Conservation (phyloP, 768 basidiomycete species). For the Cantharellus anzutake region DNA sequence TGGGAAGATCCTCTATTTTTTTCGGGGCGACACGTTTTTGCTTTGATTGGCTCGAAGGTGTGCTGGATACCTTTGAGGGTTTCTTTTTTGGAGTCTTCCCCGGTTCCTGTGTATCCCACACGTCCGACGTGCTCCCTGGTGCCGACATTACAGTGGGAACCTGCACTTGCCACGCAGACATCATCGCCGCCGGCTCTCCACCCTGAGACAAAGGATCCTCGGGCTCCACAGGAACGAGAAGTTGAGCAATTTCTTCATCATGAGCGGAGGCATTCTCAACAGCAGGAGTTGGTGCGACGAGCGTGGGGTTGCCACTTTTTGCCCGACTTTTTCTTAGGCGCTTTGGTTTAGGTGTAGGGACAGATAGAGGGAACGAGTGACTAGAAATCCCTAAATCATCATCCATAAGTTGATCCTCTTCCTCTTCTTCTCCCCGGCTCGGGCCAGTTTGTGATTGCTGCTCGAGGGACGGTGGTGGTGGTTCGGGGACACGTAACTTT, state of each 20-base stretch:
- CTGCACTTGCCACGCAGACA: conserved; percentile 1
- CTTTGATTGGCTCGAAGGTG: not conserved
- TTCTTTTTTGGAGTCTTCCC: not conserved
- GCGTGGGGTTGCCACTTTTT: not conserved
- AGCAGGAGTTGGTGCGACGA: not conserved
- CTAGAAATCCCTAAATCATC: not conserved
- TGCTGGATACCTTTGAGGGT: not conserved
- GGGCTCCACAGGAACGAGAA: not conserved
- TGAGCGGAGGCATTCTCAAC: not conserved
- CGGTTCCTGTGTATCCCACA: not conserved
- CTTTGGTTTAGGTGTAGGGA: not conserved
- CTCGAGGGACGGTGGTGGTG: not conserved
- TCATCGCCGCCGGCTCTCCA: not conserved
- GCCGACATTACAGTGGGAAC: not conserved
- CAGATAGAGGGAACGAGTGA: not conserved
- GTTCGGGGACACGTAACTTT: not conserved
- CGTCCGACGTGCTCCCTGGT: not conserved
- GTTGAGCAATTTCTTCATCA: not conserved
- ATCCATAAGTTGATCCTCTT: not conserved
- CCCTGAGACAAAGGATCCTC: not conserved
- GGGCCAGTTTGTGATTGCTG: not conserved
- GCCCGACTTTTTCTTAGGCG: not conserved
- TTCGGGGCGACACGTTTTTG: not conserved
- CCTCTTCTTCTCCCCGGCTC: not conserved
- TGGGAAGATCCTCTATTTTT: not conserved